phyloP scores from a whole-genome alignment of 805 yeast genomes.

The Candida tibetensis region DNA sequence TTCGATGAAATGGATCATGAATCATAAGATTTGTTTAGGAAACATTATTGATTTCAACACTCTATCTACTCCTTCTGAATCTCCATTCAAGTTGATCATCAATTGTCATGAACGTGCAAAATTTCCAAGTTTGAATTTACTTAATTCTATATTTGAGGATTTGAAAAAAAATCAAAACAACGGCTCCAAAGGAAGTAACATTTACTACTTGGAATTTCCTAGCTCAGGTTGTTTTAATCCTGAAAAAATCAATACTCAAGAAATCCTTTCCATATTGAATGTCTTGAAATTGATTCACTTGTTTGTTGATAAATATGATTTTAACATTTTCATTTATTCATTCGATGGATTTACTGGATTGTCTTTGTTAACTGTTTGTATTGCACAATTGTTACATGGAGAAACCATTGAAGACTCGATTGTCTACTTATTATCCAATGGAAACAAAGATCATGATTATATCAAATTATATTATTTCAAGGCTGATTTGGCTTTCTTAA shows the following conservation, averaged over 20 bases:
- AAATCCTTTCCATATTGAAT: slow-evolving; percentile 28
- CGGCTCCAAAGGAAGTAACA: slow-evolving; percentile 5
- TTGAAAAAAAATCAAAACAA: slow-evolving; percentile 3
- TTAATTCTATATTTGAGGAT: slow-evolving; percentile 11
- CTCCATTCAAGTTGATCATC: slow-evolving; percentile 16
- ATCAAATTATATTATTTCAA: slow-evolving; percentile 30
- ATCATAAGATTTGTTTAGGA: slow-evolving; percentile 29
- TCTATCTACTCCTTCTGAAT: slow-evolving; percentile 6
- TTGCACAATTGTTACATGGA: slow-evolving; percentile 14
- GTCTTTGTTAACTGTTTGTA: slow-evolving; percentile 19
- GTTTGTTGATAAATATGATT: slow-evolving; percentile 14
- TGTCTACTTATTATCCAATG: slow-evolving; percentile 14
- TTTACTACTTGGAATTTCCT: slow-evolving; percentile 33
- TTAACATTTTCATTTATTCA: slow-evolving; percentile 29
- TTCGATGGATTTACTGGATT: slow-evolving; percentile 41
- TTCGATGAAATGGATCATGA: slow-evolving; percentile 25
- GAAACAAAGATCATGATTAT: slow-evolving; percentile 2
- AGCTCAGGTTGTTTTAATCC: slow-evolving; percentile 23
- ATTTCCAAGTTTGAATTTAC: slow-evolving; percentile 14
- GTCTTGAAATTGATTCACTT: slow-evolving; percentile 26
- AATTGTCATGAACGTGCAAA: slow-evolving; percentile 21
- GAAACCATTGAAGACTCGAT: slow-evolving; percentile 25
- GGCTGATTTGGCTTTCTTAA: slow-evolving; percentile 27
- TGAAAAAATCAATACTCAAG: slow-evolving; percentile 20
- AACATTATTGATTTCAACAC: slow-evolving; percentile 29